Evolutionary conservation across 106 monocot species (phyloP).

Genomic region (Platanthera zijinensis): DNA sequence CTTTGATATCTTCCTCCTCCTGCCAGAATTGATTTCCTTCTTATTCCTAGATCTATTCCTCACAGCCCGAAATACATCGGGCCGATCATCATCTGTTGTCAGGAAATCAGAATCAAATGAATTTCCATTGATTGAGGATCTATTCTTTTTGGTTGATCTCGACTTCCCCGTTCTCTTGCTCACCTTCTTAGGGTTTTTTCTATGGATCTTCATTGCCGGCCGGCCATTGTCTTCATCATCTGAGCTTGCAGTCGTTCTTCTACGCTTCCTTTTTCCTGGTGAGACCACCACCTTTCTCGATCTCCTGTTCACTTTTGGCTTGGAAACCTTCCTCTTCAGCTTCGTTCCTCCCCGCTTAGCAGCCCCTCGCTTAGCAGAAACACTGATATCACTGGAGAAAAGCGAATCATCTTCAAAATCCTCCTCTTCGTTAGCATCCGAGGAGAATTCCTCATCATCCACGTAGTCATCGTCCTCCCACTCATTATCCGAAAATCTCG

Average conservation of each 20-base stretch:
- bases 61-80: constrained; percentile 7
- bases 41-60: neutral
- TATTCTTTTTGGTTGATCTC: constrained; percentile 7
- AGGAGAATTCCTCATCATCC: constrained; percentile 57
- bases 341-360: constrained; percentile 13
- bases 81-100: constrained; percentile 19
- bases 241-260: neutral
- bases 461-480: constrained; percentile 32
- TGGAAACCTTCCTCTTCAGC: constrained; percentile 13
- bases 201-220: constrained; percentile 8
- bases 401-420: constrained; percentile 14
- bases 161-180: constrained; percentile 13
- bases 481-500: constrained; percentile 31
- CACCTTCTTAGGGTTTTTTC: constrained; percentile 8
- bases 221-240: constrained; percentile 25
- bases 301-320: constrained; percentile 11
- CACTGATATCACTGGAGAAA: neutral
- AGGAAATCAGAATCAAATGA: constrained; percentile 10
- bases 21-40: neutral
- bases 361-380: constrained; percentile 2
- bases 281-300: neutral
- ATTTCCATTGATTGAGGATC: constrained; percentile 2
- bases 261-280: constrained; percentile 18
- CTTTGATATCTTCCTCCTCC: constrained; percentile 11
- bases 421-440: constrained; percentile 48